phyloP scores from a whole-genome alignment of 2,329 filamentous ascomycete genomes.

The Aspergillus ruber region DNA sequence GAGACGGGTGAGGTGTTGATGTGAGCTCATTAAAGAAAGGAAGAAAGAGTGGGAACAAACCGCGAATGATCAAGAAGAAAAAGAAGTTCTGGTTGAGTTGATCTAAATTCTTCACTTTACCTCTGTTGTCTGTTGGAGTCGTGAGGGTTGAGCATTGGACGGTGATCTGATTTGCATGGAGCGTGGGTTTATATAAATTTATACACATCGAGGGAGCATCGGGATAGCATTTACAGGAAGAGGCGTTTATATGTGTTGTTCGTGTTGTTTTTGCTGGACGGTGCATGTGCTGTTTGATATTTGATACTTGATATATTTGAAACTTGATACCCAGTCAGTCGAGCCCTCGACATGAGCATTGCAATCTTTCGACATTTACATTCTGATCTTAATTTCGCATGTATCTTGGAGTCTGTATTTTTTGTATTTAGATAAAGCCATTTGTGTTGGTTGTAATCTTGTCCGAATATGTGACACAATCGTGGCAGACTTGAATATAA shows the following conservation, averaged over 20 bases:
- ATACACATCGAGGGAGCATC: background rate
- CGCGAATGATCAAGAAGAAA: background rate
- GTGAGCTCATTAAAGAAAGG: background rate
- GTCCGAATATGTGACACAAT: background rate
- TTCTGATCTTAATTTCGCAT: background rate
- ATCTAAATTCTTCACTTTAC: background rate
- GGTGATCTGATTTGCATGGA: background rate
- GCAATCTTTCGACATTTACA: background rate
- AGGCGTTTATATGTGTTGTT: constrained; percentile 1
- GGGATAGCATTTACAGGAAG: background rate
- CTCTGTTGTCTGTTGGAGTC: background rate
- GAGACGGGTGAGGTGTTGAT: background rate
- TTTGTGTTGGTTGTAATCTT: background rate
- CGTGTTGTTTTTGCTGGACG: constrained; percentile 8
- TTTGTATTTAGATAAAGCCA: background rate
- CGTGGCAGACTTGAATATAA: background rate
- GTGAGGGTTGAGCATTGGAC: background rate
- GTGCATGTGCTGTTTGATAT: background rate
- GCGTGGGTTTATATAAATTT: background rate
- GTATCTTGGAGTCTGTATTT: background rate
- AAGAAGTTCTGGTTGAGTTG: background rate
- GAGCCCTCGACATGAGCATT: constrained; percentile 1
- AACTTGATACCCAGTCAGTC: constrained; percentile 6
- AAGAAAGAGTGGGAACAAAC: background rate
- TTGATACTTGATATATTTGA: constrained; percentile 5